Percentiles rank a stretch among this genome's conserved stretches.
phyloP scores from a whole-genome alignment of 257 asterid genomes.

The Euphrasia confusa region DNA sequence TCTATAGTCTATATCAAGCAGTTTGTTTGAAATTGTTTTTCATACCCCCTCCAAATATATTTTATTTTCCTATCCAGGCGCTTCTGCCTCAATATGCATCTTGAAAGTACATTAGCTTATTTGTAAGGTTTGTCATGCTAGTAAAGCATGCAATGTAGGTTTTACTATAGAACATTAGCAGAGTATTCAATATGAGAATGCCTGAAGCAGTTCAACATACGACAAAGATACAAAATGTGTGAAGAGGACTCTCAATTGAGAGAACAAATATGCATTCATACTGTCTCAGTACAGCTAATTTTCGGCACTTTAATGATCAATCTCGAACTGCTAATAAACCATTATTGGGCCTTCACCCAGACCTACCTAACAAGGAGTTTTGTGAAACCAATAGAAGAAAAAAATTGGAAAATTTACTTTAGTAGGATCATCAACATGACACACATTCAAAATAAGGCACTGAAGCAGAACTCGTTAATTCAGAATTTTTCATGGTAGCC shows the following conservation, averaged over 20 bases:
- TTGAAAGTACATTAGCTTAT: slow-evolving; percentile 6
- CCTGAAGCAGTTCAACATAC: slow-evolving; percentile 10
- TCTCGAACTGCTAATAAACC: slow-evolving; percentile 12
- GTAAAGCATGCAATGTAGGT: slow-evolving; percentile 16
- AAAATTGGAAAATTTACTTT: neutral
- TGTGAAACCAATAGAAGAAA: slow-evolving; percentile 3
- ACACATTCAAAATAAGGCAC: slow-evolving; percentile 1
- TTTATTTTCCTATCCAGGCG: slow-evolving; percentile 14
- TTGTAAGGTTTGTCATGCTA: neutral
- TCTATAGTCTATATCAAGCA: neutral
- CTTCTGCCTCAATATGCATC: slow-evolving; percentile 17
- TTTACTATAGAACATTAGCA: neutral
- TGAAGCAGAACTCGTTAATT: slow-evolving; percentile 17
- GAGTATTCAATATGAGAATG: slow-evolving; percentile 5
- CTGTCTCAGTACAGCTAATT: neutral
- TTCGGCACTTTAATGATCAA: slow-evolving; percentile 19
- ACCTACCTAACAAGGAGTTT: slow-evolving; percentile 10
- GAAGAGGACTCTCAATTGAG: slow-evolving; percentile 9
- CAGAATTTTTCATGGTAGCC: slow-evolving; percentile 8
- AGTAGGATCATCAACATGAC: neutral
- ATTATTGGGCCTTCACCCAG: slow-evolving; percentile 9
- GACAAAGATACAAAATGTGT: neutral
- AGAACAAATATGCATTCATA: slow-evolving; percentile 1
- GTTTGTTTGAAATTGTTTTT: neutral
- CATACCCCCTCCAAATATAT: neutral